Evolutionary conservation across 2,329 filamentous ascomycete genomes (phyloP), one percentile per base, ranked within the genome.

Genomic region (Colletotrichum musicola): DNA sequence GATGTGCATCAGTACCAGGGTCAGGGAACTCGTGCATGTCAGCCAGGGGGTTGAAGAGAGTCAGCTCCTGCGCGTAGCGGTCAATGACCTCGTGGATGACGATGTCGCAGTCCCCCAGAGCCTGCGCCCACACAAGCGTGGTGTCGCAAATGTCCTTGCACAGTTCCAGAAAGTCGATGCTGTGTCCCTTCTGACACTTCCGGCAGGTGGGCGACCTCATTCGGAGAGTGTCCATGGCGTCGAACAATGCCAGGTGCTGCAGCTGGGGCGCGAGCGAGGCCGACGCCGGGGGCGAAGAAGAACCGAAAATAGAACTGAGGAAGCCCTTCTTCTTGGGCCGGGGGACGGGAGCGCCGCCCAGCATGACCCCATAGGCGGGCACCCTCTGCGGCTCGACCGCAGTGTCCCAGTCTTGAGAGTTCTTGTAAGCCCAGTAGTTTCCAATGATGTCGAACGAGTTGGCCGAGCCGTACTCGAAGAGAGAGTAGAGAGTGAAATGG

Each of bases 381-480:
- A 70, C 42, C 16, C 16, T 22, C 4, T 18, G 5, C 5, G 64
- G 20, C 1, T 62, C 49, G 9, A 61, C 64, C 1, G 55, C 30
- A 5, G n/a, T 18, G 55, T 44, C 16, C 68, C 46, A 55, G 14
- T 38, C 40, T 9, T 56, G 40, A 6, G 14, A 18, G n/a, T 46
- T 40, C 30, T 70, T 70, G 64, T 64, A 70, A 4, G 44, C 25
- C 68, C 68, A 70, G 38, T 60, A 70, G 13, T 60, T 63, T 9
- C 25, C 30, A n/a, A 68, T 13, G 4, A 68, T 27, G 0, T 35
- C n/a, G 18, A 30, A 44, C 16, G 63, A 46, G n/a, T 16, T 54
- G 22, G 57, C n/a, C 6, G 25, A 4, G 20, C n/a, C 27, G 12
- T 51, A 61, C 27, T n/a, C 22, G 51, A 13, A 12, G 4, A 22